Evolutionary conservation across 2,329 filamentous ascomycete genomes (phyloP).

Genomic region (Paecilomyces sp.): DNA sequence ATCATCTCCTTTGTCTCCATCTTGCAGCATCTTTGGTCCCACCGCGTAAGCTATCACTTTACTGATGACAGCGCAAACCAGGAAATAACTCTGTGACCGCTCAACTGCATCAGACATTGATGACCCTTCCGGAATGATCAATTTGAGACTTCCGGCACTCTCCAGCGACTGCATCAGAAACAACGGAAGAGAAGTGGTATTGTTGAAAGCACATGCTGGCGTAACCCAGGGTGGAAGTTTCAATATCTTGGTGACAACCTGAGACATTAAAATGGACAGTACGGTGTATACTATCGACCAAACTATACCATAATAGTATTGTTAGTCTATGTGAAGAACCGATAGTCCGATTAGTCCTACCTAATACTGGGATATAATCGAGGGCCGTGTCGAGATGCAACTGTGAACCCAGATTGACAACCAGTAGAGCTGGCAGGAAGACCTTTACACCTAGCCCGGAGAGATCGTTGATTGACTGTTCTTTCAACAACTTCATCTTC

Average conservation of each 20-base stretch:
- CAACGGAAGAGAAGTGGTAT: constrained; percentile 49
- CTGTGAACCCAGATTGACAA: constrained; percentile 48
- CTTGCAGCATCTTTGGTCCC: constrained; percentile 52
- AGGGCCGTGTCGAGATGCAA: constrained; percentile 40
- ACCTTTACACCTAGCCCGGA: constrained; percentile 47
- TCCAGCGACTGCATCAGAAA: constrained; percentile 47
- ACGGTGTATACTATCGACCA: constrained; percentile 47
- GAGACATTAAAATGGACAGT: constrained; percentile 43
- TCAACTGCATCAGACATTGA: constrained; percentile 43
- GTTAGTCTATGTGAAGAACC: not conserved
- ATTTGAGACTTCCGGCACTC: constrained; percentile 50
- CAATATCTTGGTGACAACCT: constrained; percentile 36
- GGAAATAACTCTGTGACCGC: constrained; percentile 58
- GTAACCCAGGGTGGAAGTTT: constrained; percentile 48
- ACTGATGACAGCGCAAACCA: constrained; percentile 58
- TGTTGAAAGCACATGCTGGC: constrained; percentile 51
- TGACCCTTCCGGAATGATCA: constrained; percentile 40
- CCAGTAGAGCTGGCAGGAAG: constrained; percentile 47
- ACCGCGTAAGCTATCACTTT: constrained; percentile 59
- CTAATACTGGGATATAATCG: constrained; percentile 43
- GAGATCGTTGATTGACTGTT: constrained; percentile 44
- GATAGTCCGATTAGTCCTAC: constrained; percentile 16
- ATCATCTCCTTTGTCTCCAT: constrained; percentile 11
- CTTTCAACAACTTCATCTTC: constrained; percentile 43
- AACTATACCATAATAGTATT: constrained; percentile 20